Conservation (phyloP, 1,139 yeast genomes). For the Suhomyces taliae region DNA sequence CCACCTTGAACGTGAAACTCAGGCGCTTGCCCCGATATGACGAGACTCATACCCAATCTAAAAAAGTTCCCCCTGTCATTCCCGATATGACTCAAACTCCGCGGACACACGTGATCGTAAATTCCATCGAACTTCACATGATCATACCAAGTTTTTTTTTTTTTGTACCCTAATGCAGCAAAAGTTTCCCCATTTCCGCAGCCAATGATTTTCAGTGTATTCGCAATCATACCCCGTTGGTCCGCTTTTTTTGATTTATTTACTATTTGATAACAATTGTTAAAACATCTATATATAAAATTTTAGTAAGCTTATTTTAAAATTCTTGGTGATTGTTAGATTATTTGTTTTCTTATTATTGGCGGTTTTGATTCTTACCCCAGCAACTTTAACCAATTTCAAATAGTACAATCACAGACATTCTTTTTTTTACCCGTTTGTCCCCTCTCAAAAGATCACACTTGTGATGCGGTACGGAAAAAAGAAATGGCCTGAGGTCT, state of each 20-base stretch:
- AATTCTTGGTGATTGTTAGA: no score
- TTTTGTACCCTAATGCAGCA: not conserved
- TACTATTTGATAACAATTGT: no score
- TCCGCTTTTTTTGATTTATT: no score
- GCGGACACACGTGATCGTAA: not conserved
- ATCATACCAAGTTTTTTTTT: not conserved
- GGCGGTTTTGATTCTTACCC: no score
- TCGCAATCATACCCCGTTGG: slow-evolving; percentile 1
- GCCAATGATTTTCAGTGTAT: slow-evolving; percentile 3
- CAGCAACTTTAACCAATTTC: no score
- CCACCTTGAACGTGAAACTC: not conserved
- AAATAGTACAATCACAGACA: no score
- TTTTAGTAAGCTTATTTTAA: no score
- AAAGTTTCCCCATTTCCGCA: not conserved
- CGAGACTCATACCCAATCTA: not conserved
- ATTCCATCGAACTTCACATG: not conserved
- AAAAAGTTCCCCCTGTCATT: not conserved
- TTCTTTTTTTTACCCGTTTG: not conserved
- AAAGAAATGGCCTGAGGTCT: not conserved
- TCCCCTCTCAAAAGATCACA: not conserved
- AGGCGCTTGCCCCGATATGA: not conserved
- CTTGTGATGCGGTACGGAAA: not conserved
- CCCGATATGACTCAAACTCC: not conserved
- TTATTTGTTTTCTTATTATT: no score
- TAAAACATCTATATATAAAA: no score